Base-by-base conservation (phyloP, 129 eudicot genomes). In the Silybum marianum region DNA sequence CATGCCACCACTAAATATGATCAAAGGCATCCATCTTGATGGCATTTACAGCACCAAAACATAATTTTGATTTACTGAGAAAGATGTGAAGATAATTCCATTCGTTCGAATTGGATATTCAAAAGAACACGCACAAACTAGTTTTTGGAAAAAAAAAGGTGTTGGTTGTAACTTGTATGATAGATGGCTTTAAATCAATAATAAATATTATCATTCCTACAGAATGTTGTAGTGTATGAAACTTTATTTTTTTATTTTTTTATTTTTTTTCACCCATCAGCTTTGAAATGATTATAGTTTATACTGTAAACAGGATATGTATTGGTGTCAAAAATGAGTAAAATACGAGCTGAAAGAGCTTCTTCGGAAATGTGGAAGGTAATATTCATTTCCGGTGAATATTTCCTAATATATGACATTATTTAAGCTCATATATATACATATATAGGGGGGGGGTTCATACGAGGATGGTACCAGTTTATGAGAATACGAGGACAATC, bases 301-400 rank as follows among this genome's bases (percentile, higher is more conserved):
- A 68, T 24, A 36, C 32, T 70, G 11, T 58, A 3, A 77, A 73
- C 92, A 95, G 98, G 97, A 67, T 86, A 90, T 72, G 74, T 88
- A 34, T 71, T 95, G 84, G 94, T 88, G 87, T 85, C 89, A 89
- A 95, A 92, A 90, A 95, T 92, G 98, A 90, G 88, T 44, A 92
- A 90, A 88, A 93, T 95, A 77, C 88, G 97, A 85, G 88, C 97
- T 12, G 98, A 95, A 78, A 87, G 93, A 80, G 90, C 96, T 74
- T 86, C 94, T 77, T 90, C 93, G 19, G 98, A 95, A 87, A 92
- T 85, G 90, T 78, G 94, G 97, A 95, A 95, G 98, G 98, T 95
- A 88, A 25, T 54, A 18, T 5, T 81, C 73, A 51, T 32, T 2
- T 44, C 69, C 73, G 2, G 36, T 69, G 10, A n/a, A n/a, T 54